Conservation (phyloP, 1,139 yeast species). For the Hemisphaericaspora subhashii region DNA sequence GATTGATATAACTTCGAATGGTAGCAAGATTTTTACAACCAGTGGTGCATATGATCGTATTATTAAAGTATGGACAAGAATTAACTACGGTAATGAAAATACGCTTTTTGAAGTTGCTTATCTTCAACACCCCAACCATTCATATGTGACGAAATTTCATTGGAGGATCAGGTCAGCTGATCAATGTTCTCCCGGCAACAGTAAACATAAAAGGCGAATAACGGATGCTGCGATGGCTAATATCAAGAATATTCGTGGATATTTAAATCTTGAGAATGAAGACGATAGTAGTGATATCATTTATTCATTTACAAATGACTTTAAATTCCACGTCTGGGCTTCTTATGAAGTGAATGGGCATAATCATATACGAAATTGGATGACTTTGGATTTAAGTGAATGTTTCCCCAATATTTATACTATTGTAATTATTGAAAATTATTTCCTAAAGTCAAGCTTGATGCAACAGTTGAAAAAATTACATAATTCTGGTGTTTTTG, state of each 20-base stretch:
- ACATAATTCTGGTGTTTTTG: constrained; percentile 4
- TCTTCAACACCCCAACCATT: constrained; percentile 55
- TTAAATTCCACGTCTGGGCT: constrained; percentile 68
- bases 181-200: constrained; percentile 6
- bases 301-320: constrained; percentile 61
- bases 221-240: constrained; percentile 38
- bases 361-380: constrained; percentile 62
- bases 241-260: constrained; percentile 39
- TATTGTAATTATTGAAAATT: constrained; percentile 58
- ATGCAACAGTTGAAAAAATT: constrained; percentile 8
- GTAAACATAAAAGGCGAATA: constrained; percentile 7
- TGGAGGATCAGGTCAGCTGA: constrained; percentile 44
- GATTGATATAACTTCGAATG: constrained; percentile 61
- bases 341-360: constrained; percentile 63
- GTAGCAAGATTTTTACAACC: constrained; percentile 61
- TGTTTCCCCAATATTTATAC: constrained; percentile 30
- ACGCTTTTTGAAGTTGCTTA: constrained; percentile 72
- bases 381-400: constrained; percentile 45
- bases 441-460: constrained; percentile 31
- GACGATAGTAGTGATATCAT: constrained; percentile 43
- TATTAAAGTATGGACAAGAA: constrained; percentile 78
- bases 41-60: constrained; percentile 61
- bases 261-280: constrained; percentile 24
- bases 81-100: constrained; percentile 64
- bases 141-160: constrained; percentile 52